Evolutionary conservation across 2,329 filamentous ascomycete genomes (phyloP).

Genomic region (Colletotrichum gloeosporioides): DNA sequence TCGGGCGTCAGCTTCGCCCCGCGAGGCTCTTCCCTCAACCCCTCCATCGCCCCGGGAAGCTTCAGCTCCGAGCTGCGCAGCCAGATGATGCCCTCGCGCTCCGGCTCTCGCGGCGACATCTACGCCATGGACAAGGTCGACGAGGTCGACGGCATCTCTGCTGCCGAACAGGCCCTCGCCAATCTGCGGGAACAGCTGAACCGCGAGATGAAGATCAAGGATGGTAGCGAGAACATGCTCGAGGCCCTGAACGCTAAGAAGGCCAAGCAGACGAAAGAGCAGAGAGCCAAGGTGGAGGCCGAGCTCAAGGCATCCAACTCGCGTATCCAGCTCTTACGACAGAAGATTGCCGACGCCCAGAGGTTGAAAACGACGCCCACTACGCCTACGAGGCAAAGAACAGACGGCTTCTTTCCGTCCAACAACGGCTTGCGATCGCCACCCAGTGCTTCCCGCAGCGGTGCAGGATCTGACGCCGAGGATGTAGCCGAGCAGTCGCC

Average conservation of each 20-base stretch:
- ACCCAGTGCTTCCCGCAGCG: constrained; percentile 58
- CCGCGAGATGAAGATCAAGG: constrained; percentile 97
- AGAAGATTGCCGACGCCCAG: constrained; percentile 66
- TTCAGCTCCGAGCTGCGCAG: constrained; percentile 89
- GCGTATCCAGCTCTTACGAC: constrained; percentile 66
- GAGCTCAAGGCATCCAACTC: constrained; percentile 90
- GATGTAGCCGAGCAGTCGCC: constrained; percentile 78
- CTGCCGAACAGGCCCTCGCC: constrained; percentile 76
- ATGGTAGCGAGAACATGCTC: constrained; percentile 96
- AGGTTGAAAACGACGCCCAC: constrained; percentile 50
- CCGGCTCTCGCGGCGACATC: constrained; percentile 61
- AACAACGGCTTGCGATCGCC: constrained; percentile 59
- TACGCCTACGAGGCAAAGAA: constrained; percentile 59
- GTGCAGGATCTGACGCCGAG: constrained; percentile 67
- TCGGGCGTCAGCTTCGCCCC: constrained; percentile 68
- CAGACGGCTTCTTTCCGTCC: constrained; percentile 49
- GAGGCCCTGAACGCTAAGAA: constrained; percentile 95
- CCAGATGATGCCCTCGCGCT: constrained; percentile 69
- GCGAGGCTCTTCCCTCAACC: constrained; percentile 72
- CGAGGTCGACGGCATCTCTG: constrained; percentile 61
- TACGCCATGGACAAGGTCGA: constrained; percentile 63
- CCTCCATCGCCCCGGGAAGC: constrained; percentile 77
- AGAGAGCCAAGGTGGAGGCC: constrained; percentile 78
- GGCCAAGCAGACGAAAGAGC: constrained; percentile 91
- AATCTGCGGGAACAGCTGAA: constrained; percentile 84